A percentile compares a stretch with the other conserved stretches of the same genome.
Conservation (phyloP, 1,139 yeast species). For the Diutina ranongensis region DNA sequence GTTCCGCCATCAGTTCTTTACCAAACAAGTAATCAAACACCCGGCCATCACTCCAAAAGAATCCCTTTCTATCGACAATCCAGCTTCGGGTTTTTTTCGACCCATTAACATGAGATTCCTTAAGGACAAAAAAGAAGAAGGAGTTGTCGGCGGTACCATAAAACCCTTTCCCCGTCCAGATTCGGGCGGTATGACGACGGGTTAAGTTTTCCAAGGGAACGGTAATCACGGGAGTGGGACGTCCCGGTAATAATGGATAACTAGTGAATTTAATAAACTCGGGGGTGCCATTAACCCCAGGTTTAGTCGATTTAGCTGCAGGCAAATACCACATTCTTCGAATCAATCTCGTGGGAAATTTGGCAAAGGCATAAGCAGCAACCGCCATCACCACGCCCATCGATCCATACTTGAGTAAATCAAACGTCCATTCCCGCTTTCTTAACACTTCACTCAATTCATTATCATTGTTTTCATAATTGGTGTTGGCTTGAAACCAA, state of each 20-base stretch:
- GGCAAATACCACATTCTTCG: constrained; percentile 75
- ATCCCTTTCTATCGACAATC: constrained; percentile 76
- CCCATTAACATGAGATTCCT: constrained; percentile 30
- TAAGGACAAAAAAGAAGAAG: constrained; percentile 61
- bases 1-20: constrained; percentile 61
- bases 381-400: constrained; percentile 29
- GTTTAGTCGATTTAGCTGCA: not conserved
- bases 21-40: constrained; percentile 74
- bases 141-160: constrained; percentile 75
- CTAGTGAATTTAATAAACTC: constrained; percentile 54
- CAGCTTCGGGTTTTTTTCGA: constrained; percentile 39
- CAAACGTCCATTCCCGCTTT: constrained; percentile 27
- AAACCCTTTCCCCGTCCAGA: constrained; percentile 80
- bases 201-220: constrained; percentile 46
- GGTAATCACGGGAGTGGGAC: constrained; percentile 65
- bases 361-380: constrained; percentile 35
- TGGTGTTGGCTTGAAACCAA: constrained; percentile 39
- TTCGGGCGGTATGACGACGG: constrained; percentile 51
- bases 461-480: constrained; percentile 47
- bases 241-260: constrained; percentile 66
- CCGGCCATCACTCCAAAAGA: constrained; percentile 86
- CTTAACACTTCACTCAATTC: constrained; percentile 25
- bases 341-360: constrained; percentile 55
- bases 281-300: constrained; percentile 11
- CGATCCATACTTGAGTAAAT: constrained; percentile 18